These are phyloP conservation scores for Triglochin maritima DNA, from an alignment of 106 monocot species.

Conservation along the genomic window DNA sequence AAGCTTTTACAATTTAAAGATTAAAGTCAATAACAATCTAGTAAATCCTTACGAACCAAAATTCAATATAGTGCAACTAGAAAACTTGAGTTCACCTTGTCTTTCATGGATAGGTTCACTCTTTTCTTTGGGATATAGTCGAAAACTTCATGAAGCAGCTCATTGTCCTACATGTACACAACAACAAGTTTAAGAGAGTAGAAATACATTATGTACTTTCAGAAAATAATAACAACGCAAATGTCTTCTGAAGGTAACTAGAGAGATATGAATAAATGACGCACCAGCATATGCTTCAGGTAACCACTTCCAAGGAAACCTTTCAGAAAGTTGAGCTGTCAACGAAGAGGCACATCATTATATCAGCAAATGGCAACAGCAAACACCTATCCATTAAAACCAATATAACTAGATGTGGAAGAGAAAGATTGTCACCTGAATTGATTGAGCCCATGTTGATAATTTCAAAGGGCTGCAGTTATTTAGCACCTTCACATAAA, in stretches of 20 bases:
- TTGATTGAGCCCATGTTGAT: slow-evolving; percentile 59
- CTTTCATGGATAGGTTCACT: slow-evolving; percentile 35
- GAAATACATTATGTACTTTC: too few species aligned
- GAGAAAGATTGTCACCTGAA: slow-evolving; percentile 31
- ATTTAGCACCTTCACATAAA: slow-evolving; percentile 53
- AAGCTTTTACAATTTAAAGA: too few species aligned
- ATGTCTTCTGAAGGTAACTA: neutral
- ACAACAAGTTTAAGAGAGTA: neutral
- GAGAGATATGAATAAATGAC: neutral
- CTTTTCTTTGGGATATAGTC: slow-evolving; percentile 40
- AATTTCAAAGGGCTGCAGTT: slow-evolving; percentile 45
- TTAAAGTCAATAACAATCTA: neutral
- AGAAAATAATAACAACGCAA: neutral
- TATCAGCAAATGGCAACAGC: neutral
- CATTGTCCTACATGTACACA: slow-evolving; percentile 50
- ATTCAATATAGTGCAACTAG: too few species aligned
- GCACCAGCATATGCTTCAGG: slow-evolving; percentile 86
- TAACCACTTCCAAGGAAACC: slow-evolving; percentile 80
- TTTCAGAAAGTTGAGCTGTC: slow-evolving; percentile 87
- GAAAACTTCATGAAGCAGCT: slow-evolving; percentile 79
- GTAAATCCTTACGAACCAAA: neutral
- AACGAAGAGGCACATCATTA: neutral
- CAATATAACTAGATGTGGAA: too few species aligned
- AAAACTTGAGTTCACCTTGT: slow-evolving; percentile 37
- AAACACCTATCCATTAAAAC: too few species aligned